phyloP scores from a whole-genome alignment of 352 stramenopile species.

The Elongisporangium undulatum region DNA sequence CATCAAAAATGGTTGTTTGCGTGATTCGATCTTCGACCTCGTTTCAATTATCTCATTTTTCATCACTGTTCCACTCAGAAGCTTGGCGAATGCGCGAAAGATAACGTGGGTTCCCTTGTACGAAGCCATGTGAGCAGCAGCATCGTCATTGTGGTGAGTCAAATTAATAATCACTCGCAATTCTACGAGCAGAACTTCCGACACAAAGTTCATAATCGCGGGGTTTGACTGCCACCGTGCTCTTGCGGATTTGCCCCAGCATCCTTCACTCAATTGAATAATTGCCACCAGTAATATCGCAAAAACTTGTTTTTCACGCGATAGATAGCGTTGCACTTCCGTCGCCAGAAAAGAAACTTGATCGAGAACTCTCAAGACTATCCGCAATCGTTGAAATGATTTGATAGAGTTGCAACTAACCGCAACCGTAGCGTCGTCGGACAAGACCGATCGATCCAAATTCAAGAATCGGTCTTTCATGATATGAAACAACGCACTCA shows the following conservation, averaged over 20 bases:
- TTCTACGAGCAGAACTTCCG: conserved; percentile 39
- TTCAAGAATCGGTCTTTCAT: conserved; percentile 10
- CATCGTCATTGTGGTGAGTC: conserved; percentile 61
- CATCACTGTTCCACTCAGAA: background rate
- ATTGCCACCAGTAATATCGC: conserved; percentile 31
- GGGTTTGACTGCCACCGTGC: conserved; percentile 21
- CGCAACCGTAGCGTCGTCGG: background rate
- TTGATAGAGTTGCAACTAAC: background rate
- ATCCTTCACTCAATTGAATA: conserved; percentile 24
- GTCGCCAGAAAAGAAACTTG: conserved; percentile 56
- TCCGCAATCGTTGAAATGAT: conserved; percentile 31
- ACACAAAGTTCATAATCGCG: conserved; percentile 22
- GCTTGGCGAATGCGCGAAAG: conserved; percentile 27
- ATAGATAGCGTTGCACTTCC: conserved; percentile 46
- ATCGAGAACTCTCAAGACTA: conserved; percentile 53
- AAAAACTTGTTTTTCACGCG: conserved; percentile 26
- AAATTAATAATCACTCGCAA: conserved; percentile 76
- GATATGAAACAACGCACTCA: conserved; percentile 20
- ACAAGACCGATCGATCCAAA: conserved; percentile 2
- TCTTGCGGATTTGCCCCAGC: conserved; percentile 20
- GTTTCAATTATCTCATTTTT: background rate
- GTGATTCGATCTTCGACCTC: conserved; percentile 2
- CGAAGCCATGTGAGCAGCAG: conserved; percentile 29
- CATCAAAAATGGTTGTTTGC: background rate
- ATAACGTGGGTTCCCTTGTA: conserved; percentile 38